Percentiles rank a stretch among this genome's conserved stretches.
Evolutionary conservation across 1,284 basidiomycete genomes (phyloP).

Genomic region (Volvariella surrecta): DNA sequence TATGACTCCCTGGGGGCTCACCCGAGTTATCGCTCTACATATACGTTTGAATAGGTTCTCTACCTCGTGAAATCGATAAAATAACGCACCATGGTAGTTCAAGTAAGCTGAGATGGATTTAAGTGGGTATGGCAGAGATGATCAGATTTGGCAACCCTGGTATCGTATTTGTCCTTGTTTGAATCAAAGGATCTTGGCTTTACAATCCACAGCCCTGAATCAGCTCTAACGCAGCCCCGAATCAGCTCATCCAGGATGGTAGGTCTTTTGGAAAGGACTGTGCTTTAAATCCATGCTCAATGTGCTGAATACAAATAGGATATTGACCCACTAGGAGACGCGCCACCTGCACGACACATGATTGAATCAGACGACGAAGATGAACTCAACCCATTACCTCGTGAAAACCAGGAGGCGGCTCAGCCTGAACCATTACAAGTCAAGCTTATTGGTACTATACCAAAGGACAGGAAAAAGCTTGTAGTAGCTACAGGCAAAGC

Average conservation of each 20-base stretch:
- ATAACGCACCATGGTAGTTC: conserved; percentile 23
- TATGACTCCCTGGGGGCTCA: conserved; percentile 15
- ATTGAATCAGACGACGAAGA: conserved; percentile 65
- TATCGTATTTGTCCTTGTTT: conserved; percentile 12
- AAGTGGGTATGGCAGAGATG: background rate
- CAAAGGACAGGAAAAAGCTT: conserved; percentile 20
- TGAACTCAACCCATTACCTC: conserved; percentile 36
- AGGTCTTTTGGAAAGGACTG: too few relatives aligned
- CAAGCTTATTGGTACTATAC: conserved; percentile 28
- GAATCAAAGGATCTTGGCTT: conserved; percentile 4
- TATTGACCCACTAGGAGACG: conserved; percentile 46
- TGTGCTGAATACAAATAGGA: conserved; percentile 26
- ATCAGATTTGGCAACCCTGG: conserved; percentile 1
- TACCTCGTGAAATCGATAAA: background rate
- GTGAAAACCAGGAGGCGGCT: too few relatives aligned
- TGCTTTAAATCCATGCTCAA: too few relatives aligned
- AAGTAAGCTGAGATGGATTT: background rate
- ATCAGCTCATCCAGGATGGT: too few relatives aligned
- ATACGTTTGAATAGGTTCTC: background rate
- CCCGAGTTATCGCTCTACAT: conserved; percentile 61
- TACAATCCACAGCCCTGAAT: too few relatives aligned
- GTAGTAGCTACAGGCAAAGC: conserved; percentile 38
- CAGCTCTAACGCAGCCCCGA: too few relatives aligned
- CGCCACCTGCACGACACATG: conserved; percentile 47
- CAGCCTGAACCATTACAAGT: conserved; percentile 19